Evolutionary conservation across 805 yeast genomes (phyloP).

Genomic region (Cyberlindnera xylosilytica): DNA sequence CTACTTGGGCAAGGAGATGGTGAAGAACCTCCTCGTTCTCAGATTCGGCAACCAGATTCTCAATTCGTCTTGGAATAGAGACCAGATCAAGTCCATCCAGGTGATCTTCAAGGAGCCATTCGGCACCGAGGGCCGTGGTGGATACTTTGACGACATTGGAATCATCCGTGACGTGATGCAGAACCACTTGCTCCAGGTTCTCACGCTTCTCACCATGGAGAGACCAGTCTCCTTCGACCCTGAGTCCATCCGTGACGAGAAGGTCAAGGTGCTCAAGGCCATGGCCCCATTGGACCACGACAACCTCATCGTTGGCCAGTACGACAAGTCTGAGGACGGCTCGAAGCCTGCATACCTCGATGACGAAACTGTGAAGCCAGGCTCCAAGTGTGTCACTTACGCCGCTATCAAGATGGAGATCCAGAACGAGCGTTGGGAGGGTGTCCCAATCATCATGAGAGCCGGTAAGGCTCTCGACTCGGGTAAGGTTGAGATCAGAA

Average conservation of each 20-base stretch:
- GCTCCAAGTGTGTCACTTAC: slow-evolving; percentile 86
- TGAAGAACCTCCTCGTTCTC: slow-evolving; percentile 83
- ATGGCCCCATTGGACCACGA: slow-evolving; percentile 62
- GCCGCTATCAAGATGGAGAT: slow-evolving; percentile 82
- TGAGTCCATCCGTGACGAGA: slow-evolving; percentile 93
- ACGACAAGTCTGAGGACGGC: slow-evolving; percentile 80
- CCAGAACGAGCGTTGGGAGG: slow-evolving; percentile 95
- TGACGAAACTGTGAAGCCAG: slow-evolving; percentile 81
- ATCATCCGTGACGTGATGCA: slow-evolving; percentile 98
- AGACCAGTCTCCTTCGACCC: slow-evolving; percentile 90
- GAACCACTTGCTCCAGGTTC: slow-evolving; percentile 90
- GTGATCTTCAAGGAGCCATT: slow-evolving; percentile 96
- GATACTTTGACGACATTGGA: slow-evolving; percentile 93
- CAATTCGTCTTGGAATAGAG: slow-evolving; percentile 84
- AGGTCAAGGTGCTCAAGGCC: slow-evolving; percentile 87
- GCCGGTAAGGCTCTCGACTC: slow-evolving; percentile 98
- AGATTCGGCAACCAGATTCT: slow-evolving; percentile 90
- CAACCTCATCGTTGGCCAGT: slow-evolving; percentile 84
- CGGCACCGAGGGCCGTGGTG: slow-evolving; percentile 99
- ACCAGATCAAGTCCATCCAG: slow-evolving; percentile 76
- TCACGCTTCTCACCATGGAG: slow-evolving; percentile 92
- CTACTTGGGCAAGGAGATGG: slow-evolving; percentile 97
- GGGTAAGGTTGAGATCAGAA: slow-evolving; percentile 90
- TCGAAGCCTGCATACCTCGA: slow-evolving; percentile 86
- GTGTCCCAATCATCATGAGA: slow-evolving; percentile 92